Conservation (phyloP, 2,329 filamentous ascomycete species). For the Dendrostoma leiphaemia region DNA sequence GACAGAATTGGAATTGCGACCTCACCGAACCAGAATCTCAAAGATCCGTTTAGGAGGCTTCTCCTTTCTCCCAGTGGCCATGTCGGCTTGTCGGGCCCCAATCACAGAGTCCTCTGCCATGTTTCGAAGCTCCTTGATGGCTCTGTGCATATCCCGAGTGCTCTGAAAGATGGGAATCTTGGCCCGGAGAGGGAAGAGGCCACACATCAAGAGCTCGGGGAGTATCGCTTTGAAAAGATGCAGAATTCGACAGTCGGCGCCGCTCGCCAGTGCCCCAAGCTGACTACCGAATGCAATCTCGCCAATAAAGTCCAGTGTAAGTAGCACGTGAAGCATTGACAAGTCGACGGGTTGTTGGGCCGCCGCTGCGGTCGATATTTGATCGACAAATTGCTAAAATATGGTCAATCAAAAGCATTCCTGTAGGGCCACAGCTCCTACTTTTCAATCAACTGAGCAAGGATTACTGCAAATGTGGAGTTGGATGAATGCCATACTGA, state of each 20-base stretch:
- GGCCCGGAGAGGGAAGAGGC: neutral
- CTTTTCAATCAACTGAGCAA: too few relatives aligned
- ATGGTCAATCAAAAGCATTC: too few relatives aligned
- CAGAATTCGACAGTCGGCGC: neutral
- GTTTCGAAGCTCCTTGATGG: neutral
- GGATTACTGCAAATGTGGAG: too few relatives aligned
- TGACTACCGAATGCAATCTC: neutral
- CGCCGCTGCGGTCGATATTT: neutral
- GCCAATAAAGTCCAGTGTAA: neutral
- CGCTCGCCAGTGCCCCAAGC: neutral
- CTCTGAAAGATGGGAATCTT: neutral
- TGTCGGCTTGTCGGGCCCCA: neutral
- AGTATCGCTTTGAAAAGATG: neutral
- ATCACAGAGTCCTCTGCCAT: neutral
- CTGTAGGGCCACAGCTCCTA: too few relatives aligned
- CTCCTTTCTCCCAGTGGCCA: neutral
- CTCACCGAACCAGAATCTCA: neutral
- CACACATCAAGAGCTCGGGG: neutral
- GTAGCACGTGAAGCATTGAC: neutral
- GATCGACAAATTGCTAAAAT: neutral
- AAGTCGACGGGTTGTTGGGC: neutral
- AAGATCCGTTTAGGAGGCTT: neutral
- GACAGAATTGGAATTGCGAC: too few relatives aligned
- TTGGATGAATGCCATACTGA: neutral
- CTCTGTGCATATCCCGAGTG: slow-evolving; percentile 1